Percentiles rank a stretch among this genome's conserved stretches.
Conservation (phyloP, 2,329 filamentous ascomycete species). For the Cryphonectria nitschkei region DNA sequence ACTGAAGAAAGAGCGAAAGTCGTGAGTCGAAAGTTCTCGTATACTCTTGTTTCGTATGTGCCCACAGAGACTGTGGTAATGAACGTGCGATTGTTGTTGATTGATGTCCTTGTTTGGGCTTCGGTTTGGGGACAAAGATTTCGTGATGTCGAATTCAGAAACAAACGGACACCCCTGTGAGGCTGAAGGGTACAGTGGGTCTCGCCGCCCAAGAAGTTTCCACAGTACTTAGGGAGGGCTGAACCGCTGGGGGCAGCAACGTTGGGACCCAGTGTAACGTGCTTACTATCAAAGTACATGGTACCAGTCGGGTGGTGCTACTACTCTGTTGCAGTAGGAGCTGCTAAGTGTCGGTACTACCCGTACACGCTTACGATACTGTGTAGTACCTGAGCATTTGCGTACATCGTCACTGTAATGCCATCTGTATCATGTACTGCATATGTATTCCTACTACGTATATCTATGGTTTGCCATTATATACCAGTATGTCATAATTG, state of each 20-base stretch:
- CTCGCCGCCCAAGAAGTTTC: neutral
- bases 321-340: neutral
- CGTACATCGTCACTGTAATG: neutral
- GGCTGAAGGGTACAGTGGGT: slow-evolving; percentile 9
- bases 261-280: neutral
- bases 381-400: too few species aligned
- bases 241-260: neutral
- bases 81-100: neutral
- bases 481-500: too few species aligned
- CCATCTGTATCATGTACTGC: neutral
- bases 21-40: neutral
- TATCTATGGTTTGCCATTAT: too few species aligned
- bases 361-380: too few species aligned
- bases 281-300: neutral
- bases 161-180: neutral
- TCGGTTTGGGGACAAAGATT: neutral
- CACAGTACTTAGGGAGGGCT: neutral
- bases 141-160: slow-evolving; percentile 4
- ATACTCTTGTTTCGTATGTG: neutral
- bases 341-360: neutral
- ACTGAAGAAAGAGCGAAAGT: neutral
- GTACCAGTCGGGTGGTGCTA: too few species aligned
- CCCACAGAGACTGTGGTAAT: neutral
- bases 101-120: neutral
- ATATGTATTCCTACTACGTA: too few species aligned